Percentiles rank a stretch among this genome's conserved stretches.
Conservation (phyloP, 2,329 filamentous ascomycete genomes). For the Epichloe bromicola region DNA sequence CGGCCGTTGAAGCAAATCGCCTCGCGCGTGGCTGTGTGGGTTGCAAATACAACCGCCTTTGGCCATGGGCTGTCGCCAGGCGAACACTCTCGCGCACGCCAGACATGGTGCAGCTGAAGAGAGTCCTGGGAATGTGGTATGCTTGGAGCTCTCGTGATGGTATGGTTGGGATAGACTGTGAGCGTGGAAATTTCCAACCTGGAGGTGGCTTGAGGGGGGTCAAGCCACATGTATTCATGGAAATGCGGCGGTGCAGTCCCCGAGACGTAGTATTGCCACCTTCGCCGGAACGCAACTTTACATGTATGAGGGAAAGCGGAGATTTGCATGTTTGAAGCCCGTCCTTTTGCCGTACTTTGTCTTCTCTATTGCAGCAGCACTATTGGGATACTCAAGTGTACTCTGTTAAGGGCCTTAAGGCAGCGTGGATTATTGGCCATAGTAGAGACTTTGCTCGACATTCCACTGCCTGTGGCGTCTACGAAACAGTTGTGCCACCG, state of each 20-base stretch:
- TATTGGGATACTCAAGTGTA: too few relatives aligned
- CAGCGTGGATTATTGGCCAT: too few relatives aligned
- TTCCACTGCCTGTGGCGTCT: too few relatives aligned
- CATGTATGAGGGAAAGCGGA: too few relatives aligned
- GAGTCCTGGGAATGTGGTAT: not conserved
- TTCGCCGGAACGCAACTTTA: too few relatives aligned
- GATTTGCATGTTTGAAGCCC: not conserved
- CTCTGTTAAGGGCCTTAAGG: too few relatives aligned
- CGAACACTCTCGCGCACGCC: slow-evolving; percentile 28
- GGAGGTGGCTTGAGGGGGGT: slow-evolving; percentile 10
- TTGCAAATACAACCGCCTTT: slow-evolving; percentile 15
- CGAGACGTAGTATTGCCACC: not conserved
- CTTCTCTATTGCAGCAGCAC: too few relatives aligned
- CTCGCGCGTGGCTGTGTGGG: slow-evolving; percentile 15
- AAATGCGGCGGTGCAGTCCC: slow-evolving; percentile 3
- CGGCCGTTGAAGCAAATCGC: slow-evolving; percentile 35
- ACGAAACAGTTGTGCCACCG: too few relatives aligned
- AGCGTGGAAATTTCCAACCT: slow-evolving; percentile 20
- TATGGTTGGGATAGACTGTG: slow-evolving; percentile 2
- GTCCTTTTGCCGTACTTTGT: too few relatives aligned
- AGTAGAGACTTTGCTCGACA: too few relatives aligned
- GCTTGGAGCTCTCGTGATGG: slow-evolving; percentile 1
- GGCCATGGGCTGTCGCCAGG: slow-evolving; percentile 19
- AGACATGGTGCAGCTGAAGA: slow-evolving; percentile 22
- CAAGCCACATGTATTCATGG: slow-evolving; percentile 12